Evolutionary conservation across 352 stramenopile genomes (phyloP).

Genomic region (Phytopythium aichiense): DNA sequence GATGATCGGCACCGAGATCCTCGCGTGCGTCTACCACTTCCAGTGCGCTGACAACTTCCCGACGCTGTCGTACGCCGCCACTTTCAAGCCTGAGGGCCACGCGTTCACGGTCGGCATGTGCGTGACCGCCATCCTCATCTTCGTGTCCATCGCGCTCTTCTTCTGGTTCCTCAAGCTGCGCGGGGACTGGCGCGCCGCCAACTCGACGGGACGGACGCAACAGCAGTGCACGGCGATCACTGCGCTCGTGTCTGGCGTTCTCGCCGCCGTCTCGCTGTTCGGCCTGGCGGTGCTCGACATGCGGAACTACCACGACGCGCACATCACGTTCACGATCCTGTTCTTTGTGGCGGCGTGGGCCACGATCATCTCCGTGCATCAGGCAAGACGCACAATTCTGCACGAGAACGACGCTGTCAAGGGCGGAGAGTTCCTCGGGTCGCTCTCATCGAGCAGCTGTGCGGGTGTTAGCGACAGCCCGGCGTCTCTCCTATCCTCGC

Average conservation of each 20-base stretch:
- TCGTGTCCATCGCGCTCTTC: conserved; percentile 48
- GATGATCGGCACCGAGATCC: conserved; percentile 63
- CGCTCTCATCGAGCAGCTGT: conserved; percentile 8
- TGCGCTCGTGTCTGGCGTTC: conserved; percentile 23
- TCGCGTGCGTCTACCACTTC: conserved; percentile 74
- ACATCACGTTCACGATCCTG: conserved; percentile 64
- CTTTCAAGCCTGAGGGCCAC: conserved; percentile 62
- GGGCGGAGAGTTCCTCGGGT: not conserved
- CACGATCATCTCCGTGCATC: conserved; percentile 56
- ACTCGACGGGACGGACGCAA: not conserved
- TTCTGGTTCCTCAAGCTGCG: conserved; percentile 64
- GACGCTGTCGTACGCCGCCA: conserved; percentile 82
- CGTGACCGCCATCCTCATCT: conserved; percentile 71
- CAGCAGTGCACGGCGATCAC: not conserved
- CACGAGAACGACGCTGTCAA: conserved; percentile 23
- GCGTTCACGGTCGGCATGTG: conserved; percentile 80
- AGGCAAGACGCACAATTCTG: conserved; percentile 36
- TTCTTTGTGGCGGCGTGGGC: conserved; percentile 79
- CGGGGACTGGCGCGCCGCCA: conserved; percentile 11
- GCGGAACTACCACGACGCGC: conserved; percentile 60
- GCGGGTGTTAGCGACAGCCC: not conserved
- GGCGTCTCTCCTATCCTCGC: conserved; percentile 7
- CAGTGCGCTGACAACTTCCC: conserved; percentile 68
- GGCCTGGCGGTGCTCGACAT: conserved; percentile 77
- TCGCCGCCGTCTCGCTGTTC: conserved; percentile 42